These are phyloP conservation scores for Durio zibethinus DNA, from an alignment of 345 rosid genomes.

Conservation along the genomic window DNA sequence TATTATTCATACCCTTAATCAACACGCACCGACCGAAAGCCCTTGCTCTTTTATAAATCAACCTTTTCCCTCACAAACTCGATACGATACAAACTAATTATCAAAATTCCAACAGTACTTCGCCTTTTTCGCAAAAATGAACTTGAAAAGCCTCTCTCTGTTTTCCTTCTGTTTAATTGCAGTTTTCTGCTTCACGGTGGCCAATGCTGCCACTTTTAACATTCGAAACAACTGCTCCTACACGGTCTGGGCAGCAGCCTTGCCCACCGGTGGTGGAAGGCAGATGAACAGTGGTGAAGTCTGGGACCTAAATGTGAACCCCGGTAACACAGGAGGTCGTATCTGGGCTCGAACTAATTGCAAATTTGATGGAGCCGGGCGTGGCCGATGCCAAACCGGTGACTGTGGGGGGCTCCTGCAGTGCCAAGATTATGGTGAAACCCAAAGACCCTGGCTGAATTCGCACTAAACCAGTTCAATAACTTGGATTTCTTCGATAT, in stretches of 20 bases:
- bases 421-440: slow-evolving; percentile 24
- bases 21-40: too few relatives aligned
- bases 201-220: background rate
- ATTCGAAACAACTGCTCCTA: slow-evolving; percentile 5
- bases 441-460: slow-evolving; percentile 35
- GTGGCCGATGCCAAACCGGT: slow-evolving; percentile 23
- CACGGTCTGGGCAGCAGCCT: background rate
- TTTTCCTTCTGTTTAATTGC: background rate
- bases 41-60: too few relatives aligned
- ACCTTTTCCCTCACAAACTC: too few relatives aligned
- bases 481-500: slow-evolving; percentile 15
- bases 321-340: background rate
- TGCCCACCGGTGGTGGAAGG: background rate
- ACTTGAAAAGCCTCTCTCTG: background rate
- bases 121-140: background rate
- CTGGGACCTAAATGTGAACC: background rate
- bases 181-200: too few relatives aligned
- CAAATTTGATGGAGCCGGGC: slow-evolving; percentile 14
- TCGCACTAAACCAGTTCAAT: slow-evolving; percentile 15
- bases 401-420: slow-evolving; percentile 24
- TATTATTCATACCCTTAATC: too few relatives aligned
- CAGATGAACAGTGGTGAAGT: background rate
- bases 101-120: too few relatives aligned
- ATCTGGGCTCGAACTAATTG: slow-evolving; percentile 21
- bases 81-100: too few relatives aligned